Percentiles rank a stretch among this genome's conserved stretches.
phyloP scores from a whole-genome alignment of 129 eudicot genomes.

The Helianthus tuberosus region DNA sequence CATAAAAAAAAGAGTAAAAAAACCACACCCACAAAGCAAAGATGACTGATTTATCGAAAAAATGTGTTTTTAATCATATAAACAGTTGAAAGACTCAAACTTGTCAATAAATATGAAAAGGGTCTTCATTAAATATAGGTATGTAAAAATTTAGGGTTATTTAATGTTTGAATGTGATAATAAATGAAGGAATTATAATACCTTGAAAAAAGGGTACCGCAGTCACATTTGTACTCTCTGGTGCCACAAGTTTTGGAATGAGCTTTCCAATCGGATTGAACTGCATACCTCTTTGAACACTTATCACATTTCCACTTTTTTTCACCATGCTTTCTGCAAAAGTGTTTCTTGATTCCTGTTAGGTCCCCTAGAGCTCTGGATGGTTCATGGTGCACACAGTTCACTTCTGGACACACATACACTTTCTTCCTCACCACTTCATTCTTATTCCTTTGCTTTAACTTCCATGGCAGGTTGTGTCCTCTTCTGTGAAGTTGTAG shows the following conservation, averaged over 20 bases:
- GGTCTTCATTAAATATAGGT: conserved; percentile 20
- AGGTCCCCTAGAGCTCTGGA: conserved; percentile 75
- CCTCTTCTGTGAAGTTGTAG: conserved; percentile 84
- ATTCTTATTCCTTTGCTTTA: conserved; percentile 64
- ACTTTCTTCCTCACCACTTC: conserved; percentile 69
- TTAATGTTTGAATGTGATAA: conserved; percentile 22
- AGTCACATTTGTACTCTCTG: conserved; percentile 78
- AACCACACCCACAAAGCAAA: no score
- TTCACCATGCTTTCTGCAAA: conserved; percentile 78
- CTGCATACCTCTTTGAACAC: conserved; percentile 75
- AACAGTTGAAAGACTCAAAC: background rate
- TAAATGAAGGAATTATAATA: conserved; percentile 31
- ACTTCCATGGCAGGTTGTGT: conserved; percentile 84
- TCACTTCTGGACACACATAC: conserved; percentile 71
- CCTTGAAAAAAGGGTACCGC: conserved; percentile 88
- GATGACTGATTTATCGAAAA: conserved; percentile 9
- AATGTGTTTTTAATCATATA: conserved; percentile 15
- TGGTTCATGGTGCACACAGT: conserved; percentile 80
- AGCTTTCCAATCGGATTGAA: conserved; percentile 87
- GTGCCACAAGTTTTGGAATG: conserved; percentile 84
- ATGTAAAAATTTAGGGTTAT: conserved; percentile 4
- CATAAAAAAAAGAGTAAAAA: background rate
- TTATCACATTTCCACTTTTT: conserved; percentile 84
- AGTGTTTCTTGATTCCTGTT: conserved; percentile 78
- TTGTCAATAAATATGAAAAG: conserved; percentile 21